Base-by-base conservation (phyloP, 257 asterid species). In the Euphrasia confusa region DNA sequence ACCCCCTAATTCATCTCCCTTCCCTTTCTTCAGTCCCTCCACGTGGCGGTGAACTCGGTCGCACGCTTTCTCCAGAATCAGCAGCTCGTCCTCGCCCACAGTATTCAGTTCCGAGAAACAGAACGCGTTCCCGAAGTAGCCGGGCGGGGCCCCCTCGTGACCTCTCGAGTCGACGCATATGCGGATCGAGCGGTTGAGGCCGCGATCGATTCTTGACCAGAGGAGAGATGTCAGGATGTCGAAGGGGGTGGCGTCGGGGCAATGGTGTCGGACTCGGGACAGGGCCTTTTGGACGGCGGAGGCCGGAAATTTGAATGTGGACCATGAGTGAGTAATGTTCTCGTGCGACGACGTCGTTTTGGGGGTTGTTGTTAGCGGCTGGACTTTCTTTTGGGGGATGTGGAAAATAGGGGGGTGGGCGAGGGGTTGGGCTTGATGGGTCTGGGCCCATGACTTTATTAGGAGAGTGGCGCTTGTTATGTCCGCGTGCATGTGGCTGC, bases 401-500 rank as follows among this genome's bases (percentile, higher is more conserved):
- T 61, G 14, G 73, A 83, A 72, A 42, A 56, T 54, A 0, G 90
- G 94, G 13, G 78, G 47, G 21, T 68, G 65, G 55, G 81, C 52
- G 32, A 71, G 71, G 40, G 80, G 64, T 54, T 48, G 74, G 30
- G 71, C 74, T 21, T 80, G 63, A 47, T 83, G 88, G 58, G 62
- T 54, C 15, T 77, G 67, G 0, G 90, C 11, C 86, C 88, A 85
- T 53, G 86, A 81, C 45, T 77, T 85, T 66, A 85, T 45, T 9
- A 85, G 69, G 42, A 75, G 63, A 6, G 88, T 74, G 2, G 77
- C 77, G 54, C 83, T 73, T 42, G 94, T 83, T 39, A 79, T 67
- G 75, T 85, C 90, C 47, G 86, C 84, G 5, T 71, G 84, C 83
- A 77, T 77, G 72, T 85, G 94, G 15, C 60, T 71, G 75, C 87